Conservation (phyloP, 2,329 filamentous ascomycete species). For the Cytospora chrysosperma region DNA sequence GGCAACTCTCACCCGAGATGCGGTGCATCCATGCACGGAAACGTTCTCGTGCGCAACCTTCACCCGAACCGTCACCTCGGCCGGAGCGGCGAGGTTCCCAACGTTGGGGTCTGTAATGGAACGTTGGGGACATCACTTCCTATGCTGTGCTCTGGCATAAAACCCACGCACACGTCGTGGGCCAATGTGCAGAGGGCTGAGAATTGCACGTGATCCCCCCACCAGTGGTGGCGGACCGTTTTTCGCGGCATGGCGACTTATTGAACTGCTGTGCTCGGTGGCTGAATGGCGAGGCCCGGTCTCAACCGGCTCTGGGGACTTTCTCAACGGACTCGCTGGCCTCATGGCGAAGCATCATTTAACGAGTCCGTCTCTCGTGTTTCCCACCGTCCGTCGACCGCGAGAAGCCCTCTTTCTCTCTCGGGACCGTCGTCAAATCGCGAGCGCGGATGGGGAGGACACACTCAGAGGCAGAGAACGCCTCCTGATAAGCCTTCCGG, state of each 20-base stretch:
- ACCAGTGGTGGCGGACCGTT: not conserved
- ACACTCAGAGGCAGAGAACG: not conserved
- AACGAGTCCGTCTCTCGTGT: not conserved
- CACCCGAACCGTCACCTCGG: not conserved
- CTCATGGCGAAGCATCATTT: not conserved
- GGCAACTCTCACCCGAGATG: constrained; percentile 13
- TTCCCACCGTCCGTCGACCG: not conserved
- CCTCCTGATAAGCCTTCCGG: not conserved
- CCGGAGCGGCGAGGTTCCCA: not conserved
- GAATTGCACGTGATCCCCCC: not conserved
- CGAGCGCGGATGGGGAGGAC: no score
- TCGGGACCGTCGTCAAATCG: not conserved
- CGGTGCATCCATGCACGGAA: constrained; percentile 8
- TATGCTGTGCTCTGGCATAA: not conserved
- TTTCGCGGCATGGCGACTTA: not conserved
- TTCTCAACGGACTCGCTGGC: not conserved
- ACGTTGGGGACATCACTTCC: not conserved
- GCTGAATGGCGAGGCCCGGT: not conserved
- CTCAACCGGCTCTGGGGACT: not conserved
- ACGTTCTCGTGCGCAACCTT: constrained; percentile 6
- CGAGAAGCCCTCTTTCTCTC: not conserved
- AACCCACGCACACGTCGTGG: not conserved
- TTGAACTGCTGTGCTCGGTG: not conserved
- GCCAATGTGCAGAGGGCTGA: not conserved
- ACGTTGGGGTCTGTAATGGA: not conserved